Evolutionary conservation across 2,329 filamentous ascomycete genomes (phyloP), one percentile per base, ranked within the genome.

Genomic region (Verticillium alfalfae): DNA sequence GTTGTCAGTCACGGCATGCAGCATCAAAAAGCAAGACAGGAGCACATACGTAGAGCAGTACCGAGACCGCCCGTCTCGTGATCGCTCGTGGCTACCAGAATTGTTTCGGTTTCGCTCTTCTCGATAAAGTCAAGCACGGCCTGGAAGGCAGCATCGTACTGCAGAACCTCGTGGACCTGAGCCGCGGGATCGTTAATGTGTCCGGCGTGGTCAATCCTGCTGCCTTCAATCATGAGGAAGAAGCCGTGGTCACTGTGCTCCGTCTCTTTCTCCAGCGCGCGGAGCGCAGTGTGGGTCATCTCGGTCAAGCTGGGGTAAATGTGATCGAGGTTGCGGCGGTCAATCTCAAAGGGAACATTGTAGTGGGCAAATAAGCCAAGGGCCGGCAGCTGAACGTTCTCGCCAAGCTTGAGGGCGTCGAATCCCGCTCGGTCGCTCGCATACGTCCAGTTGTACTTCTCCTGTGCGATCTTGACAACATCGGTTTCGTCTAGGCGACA

Each of bases 211-310:
- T 99, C 95, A 69, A 99, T 98, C 52, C 95, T 85, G 69, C 92
- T 96, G 5, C 93, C 95, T 76, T 99, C 95, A 64, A 99, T 96
- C 94, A 99, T 97, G 68, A 99, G 81, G 77, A 99, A 99, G 81
- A 98, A 99, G 5, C 95, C 95, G 75, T 96, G 88, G 52, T 98
- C 92, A 65, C 86, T 92, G 70, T 93, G 82, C 70, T 85, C 82
- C 0, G 95, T 97, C 0, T 93, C 95, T 63, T 88, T 87, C 65
- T 90, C 89, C 31, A 99, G 84, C 1, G 91, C 88, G 15, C 83
- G 86, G 64, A 99, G 80, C 1, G 95, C 94, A 16, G 91, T 92
- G 67, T 84, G 83, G 9, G 94, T 87, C 93, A 97, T 98, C 76
- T 97, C 93, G 71, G 91, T 90, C 49, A 99, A 80, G 16, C 92